Evolutionary conservation across 108 stramenopile genomes (phyloP).

Genomic region (Cylindrotheca fusiformis): DNA sequence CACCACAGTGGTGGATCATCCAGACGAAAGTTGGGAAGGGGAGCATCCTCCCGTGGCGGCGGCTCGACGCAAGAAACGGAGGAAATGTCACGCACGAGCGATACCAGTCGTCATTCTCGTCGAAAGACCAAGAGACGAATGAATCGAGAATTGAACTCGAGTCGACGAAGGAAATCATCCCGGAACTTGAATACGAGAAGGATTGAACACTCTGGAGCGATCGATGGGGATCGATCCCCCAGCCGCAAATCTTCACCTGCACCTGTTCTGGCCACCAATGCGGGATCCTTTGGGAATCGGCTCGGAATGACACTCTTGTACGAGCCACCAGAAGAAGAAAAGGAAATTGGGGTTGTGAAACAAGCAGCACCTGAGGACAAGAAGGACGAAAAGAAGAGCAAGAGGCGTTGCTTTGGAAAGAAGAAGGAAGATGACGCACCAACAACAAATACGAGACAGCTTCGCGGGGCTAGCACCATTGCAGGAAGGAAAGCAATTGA

Average conservation of each 20-base stretch:
- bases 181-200: not conserved
- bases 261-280: not conserved
- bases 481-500: constrained; percentile 24
- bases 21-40: too few species aligned
- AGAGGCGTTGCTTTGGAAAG: not conserved
- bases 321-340: not conserved
- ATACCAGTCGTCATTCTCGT: too few species aligned
- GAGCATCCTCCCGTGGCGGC: too few species aligned
- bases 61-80: too few species aligned
- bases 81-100: too few species aligned
- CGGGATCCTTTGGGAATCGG: not conserved
- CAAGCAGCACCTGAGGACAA: not conserved
- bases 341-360: not conserved
- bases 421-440: not conserved
- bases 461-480: constrained; percentile 11
- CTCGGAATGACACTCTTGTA: not conserved
- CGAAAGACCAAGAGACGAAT: not conserved
- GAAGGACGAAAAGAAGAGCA: constrained; percentile 1
- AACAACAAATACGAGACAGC: constrained; percentile 2
- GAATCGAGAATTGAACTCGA: not conserved
- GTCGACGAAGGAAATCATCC: not conserved
- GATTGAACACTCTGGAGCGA: not conserved
- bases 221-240: too few species aligned
- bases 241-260: not conserved
- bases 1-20: too few species aligned